Percentiles rank a stretch among this genome's conserved stretches.
Conservation (phyloP, 768 basidiomycete genomes). For the Amyloporia xantha region DNA sequence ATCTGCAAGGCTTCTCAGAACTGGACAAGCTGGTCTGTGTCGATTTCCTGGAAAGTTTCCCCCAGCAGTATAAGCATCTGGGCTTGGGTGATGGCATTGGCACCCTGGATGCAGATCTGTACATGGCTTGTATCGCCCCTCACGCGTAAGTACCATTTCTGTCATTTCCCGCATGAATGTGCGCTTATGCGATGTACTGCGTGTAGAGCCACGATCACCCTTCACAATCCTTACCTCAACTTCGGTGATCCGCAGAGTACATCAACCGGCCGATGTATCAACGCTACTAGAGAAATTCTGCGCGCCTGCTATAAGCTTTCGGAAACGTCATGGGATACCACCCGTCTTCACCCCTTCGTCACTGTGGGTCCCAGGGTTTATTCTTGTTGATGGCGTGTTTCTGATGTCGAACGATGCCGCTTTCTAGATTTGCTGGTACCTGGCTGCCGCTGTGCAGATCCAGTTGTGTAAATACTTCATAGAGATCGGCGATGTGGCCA, state of each 20-base stretch:
- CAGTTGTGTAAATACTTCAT: conserved; percentile 85
- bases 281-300: conserved; percentile 69
- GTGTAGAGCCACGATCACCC: conserved; percentile 74
- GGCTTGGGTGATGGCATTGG: conserved; percentile 50
- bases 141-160: conserved; percentile 70
- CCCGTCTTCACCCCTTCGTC: conserved; percentile 74
- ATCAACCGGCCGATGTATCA: conserved; percentile 68
- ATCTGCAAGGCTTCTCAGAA: conserved; percentile 56
- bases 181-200: too few species aligned
- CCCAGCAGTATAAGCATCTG: conserved; percentile 57
- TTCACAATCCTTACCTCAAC: conserved; percentile 81
- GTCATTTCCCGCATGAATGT: conserved; percentile 10
- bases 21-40: conserved; percentile 62
- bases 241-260: conserved; percentile 56
- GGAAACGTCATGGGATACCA: conserved; percentile 78
- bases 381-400: background rate
- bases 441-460: conserved; percentile 81
- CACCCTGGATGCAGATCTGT: conserved; percentile 73
- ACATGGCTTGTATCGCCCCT: conserved; percentile 81
- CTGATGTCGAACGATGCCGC: conserved; percentile 3
- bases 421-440: conserved; percentile 91
- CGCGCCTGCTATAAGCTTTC: conserved; percentile 70
- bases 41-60: conserved; percentile 67
- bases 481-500: conserved; percentile 65
- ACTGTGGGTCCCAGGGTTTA: conserved; percentile 46